Conservation (phyloP, 179 eudicot genomes). For the Beta macrorhiza region DNA sequence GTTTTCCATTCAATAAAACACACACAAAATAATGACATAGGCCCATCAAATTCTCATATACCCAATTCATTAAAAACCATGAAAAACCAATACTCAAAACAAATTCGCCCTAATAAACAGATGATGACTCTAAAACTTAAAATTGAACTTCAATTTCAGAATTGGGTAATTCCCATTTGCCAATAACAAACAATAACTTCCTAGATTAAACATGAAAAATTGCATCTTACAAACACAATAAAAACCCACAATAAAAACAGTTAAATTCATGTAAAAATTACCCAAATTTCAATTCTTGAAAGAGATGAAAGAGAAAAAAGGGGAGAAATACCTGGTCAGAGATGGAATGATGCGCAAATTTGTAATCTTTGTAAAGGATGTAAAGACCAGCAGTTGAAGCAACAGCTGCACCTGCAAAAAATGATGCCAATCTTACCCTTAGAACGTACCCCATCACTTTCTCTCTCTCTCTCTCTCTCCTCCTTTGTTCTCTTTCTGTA, state of each 20-base stretch:
- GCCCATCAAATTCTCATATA: neutral
- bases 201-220: neutral
- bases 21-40: neutral
- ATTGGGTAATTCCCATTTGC: conserved; percentile 6
- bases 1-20: neutral
- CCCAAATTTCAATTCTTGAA: neutral
- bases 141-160: conserved; percentile 4
- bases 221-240: neutral
- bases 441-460: conserved; percentile 66
- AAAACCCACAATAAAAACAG: neutral
- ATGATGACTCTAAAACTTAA: neutral
- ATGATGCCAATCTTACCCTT: conserved; percentile 75
- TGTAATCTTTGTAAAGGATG: conserved; percentile 73
- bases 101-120: neutral
- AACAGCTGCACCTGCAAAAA: conserved; percentile 77
- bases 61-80: neutral
- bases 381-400: conserved; percentile 73
- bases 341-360: conserved; percentile 67
- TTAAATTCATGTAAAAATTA: neutral
- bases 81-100: too few relatives aligned
- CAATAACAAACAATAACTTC: neutral
- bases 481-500: neutral
- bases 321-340: conserved; percentile 61
- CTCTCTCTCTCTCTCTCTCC: neutral
- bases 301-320: neutral